These are phyloP conservation scores for Syncephalastrum contaminatum DNA, from an alignment of 371 early-diverging fungal species.

Conservation along the genomic window DNA sequence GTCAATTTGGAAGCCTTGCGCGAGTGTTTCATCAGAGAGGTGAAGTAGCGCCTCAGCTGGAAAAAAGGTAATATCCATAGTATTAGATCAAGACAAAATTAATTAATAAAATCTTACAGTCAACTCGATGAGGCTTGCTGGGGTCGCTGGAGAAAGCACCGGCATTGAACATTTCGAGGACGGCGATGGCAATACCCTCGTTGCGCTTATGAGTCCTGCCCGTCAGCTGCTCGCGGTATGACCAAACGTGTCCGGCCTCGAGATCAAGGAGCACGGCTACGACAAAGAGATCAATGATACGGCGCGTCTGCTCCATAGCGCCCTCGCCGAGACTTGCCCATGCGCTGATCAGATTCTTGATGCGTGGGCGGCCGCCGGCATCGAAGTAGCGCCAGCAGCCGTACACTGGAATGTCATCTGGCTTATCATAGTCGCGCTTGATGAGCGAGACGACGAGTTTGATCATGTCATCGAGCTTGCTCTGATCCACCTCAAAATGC, in stretches of 20 bases:
- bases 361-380: constrained; percentile 58
- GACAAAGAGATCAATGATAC: constrained; percentile 82
- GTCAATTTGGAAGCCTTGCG: constrained; percentile 76
- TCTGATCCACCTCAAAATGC: constrained; percentile 74
- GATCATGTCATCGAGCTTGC: constrained; percentile 67
- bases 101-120: constrained; percentile 46
- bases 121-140: constrained; percentile 62
- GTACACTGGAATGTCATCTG: constrained; percentile 76
- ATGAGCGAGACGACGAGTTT: constrained; percentile 72
- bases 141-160: constrained; percentile 72
- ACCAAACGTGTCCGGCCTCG: constrained; percentile 84
- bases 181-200: constrained; percentile 87
- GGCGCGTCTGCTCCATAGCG: constrained; percentile 63
- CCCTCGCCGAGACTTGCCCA: constrained; percentile 46
- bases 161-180: constrained; percentile 78
- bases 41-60: constrained; percentile 50
- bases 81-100: background rate
- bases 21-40: constrained; percentile 58
- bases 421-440: constrained; percentile 66
- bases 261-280: constrained; percentile 89
- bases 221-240: constrained; percentile 60
- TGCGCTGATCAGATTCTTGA: constrained; percentile 54
- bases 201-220: constrained; percentile 63
- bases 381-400: constrained; percentile 92
- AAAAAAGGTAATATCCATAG: constrained; percentile 2